Percentiles rank a stretch among this genome's conserved stretches.
Conservation (phyloP, 2,329 filamentous ascomycete genomes). For the Neoascochyta sp. region DNA sequence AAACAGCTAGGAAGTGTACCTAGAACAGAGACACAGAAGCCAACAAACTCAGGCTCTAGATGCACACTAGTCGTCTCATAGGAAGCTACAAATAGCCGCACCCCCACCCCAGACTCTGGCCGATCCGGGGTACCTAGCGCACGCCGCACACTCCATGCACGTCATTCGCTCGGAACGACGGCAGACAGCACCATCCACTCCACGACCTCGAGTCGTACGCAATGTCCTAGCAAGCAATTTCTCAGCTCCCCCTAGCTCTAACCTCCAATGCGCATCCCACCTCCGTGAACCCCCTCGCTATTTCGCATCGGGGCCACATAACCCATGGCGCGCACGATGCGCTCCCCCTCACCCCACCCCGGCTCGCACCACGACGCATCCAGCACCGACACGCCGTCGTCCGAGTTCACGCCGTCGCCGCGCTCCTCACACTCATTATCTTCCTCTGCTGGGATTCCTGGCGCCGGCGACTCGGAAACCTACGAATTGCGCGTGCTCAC, state of each 20-base stretch:
- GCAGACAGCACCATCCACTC: conserved; percentile 5
- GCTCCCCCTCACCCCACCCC: conserved; percentile 11
- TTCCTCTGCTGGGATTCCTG: conserved; percentile 8
- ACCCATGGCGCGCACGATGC: conserved; percentile 6
- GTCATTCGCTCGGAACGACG: conserved; percentile 4
- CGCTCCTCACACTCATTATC: conserved; percentile 14
- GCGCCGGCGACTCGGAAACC: conserved; percentile 15
- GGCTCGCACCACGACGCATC: conserved; percentile 10
- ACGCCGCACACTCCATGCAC: no score
- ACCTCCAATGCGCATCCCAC: background rate
- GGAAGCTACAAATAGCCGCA: no score
- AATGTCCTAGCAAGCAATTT: background rate
- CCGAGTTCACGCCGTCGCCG: conserved; percentile 20
- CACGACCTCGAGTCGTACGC: conserved; percentile 3
- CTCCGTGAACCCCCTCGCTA: background rate
- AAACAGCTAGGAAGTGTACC: no score
- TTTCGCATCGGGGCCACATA: background rate
- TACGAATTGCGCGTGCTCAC: conserved; percentile 26
- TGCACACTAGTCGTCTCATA: no score
- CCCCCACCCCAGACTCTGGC: no score
- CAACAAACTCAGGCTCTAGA: no score
- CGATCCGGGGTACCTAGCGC: no score
- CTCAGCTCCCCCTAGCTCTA: background rate
- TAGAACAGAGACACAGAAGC: no score
- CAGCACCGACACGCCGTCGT: conserved; percentile 20